Percentiles rank a stretch among this genome's conserved stretches.
Conservation (phyloP, 2,329 filamentous ascomycete species). For the Malbranchea cinnamomea region DNA sequence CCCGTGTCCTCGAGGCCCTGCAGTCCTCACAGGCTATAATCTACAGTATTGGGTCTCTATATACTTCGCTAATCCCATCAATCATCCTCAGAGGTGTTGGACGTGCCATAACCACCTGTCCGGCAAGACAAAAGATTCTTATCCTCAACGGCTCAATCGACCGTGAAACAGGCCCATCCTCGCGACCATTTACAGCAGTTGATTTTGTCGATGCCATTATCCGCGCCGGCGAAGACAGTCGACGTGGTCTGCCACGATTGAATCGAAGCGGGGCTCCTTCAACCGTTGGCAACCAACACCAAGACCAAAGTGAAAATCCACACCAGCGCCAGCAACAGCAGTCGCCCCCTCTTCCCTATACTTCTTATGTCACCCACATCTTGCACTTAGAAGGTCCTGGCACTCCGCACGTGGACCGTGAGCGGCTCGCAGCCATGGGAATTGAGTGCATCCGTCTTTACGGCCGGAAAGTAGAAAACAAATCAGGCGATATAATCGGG, state of each 20-base stretch:
- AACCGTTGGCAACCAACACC: too few species aligned
- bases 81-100: slow-evolving; percentile 66
- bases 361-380: slow-evolving; percentile 65
- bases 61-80: slow-evolving; percentile 75
- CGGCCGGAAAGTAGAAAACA: slow-evolving; percentile 43
- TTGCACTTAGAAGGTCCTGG: slow-evolving; percentile 60
- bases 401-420: slow-evolving; percentile 55
- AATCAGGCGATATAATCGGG: slow-evolving; percentile 35
- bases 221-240: slow-evolving; percentile 55
- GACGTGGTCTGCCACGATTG: slow-evolving; percentile 14
- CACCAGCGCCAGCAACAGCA: slow-evolving; percentile 2
- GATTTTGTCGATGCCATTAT: slow-evolving; percentile 76
- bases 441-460: slow-evolving; percentile 68
- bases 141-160: slow-evolving; percentile 75
- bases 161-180: slow-evolving; percentile 65
- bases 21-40: slow-evolving; percentile 52
- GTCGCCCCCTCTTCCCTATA: slow-evolving; percentile 38
- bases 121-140: slow-evolving; percentile 54
- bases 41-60: slow-evolving; percentile 88
- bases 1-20: slow-evolving; percentile 59
- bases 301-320: neutral
- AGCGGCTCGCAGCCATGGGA: slow-evolving; percentile 47
- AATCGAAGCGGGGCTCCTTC: neutral
- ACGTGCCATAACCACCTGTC: slow-evolving; percentile 40
- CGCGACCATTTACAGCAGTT: slow-evolving; percentile 50